Conservation (phyloP, 331 rosid species). For the Telfairia occidentalis region DNA sequence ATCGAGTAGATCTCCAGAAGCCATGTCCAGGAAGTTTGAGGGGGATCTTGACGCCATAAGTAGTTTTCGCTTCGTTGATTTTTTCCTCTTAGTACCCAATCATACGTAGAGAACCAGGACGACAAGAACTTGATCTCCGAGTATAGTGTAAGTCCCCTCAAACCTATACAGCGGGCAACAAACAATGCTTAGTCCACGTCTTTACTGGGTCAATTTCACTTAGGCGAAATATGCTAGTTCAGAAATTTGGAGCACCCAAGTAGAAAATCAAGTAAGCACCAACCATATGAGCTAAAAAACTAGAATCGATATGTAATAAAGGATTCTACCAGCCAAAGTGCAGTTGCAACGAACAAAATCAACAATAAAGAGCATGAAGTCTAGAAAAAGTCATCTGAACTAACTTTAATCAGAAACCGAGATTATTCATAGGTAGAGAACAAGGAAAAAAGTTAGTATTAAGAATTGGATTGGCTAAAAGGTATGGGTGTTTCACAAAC, state of each 20-base stretch:
- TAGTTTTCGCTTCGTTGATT: background rate
- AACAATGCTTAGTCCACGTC: background rate
- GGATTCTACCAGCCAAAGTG: background rate
- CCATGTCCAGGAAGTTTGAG: slow-evolving; percentile 51
- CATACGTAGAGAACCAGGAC: slow-evolving; percentile 11
- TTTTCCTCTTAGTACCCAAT: slow-evolving; percentile 16
- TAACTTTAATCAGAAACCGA: background rate
- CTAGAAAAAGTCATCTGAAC: background rate
- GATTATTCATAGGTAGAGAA: background rate
- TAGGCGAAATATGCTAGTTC: background rate
- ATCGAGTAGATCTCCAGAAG: slow-evolving; percentile 58
- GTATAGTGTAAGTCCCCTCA: background rate
- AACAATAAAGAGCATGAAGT: background rate
- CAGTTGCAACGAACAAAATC: background rate
- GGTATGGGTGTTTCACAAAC: background rate
- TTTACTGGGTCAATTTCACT: background rate
- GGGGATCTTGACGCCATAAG: slow-evolving; percentile 66
- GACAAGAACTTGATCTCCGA: slow-evolving; percentile 1
- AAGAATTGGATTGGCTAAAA: background rate
- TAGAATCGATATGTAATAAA: background rate
- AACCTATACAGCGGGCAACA: background rate
- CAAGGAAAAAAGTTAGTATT: background rate
- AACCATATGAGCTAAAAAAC: background rate
- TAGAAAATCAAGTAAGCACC: background rate
- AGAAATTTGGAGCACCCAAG: background rate